Base-by-base conservation (phyloP, 75 land plant genomes). In the Selaginella moellendorffii region DNA sequence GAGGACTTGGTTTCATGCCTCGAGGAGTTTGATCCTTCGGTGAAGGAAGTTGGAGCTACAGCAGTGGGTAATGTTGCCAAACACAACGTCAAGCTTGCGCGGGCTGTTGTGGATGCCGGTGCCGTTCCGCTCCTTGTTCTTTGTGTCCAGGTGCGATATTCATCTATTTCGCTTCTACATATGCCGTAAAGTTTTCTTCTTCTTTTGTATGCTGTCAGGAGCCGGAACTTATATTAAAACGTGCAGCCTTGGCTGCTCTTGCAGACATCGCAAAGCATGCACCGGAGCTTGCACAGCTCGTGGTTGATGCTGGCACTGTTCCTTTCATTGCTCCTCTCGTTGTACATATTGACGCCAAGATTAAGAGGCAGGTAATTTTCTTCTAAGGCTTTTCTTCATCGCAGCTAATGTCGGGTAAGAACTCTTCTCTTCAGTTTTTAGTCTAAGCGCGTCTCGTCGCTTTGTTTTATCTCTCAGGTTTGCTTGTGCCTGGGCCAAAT, bases 181-280 rank as follows among this genome's bases (percentile, higher is more conserved):
- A n/a, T n/a, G n/a, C n/a, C n/a, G n/a, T n/a, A n/a, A n/a, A n/a
- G n/a, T n/a, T n/a, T n/a, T n/a, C n/a, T n/a, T n/a, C n/a, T n/a
- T n/a, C n/a, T n/a, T 66, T 24, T 26, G 17, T 1, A 22, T 24
- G 18, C 8, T 1, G n/a, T 1, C 63, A 74, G 76, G 76, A 74
- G 31, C 42, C 28, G 2, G 76, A 74, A 0, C 24, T 74, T 22
- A 22, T 31, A 36, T 22, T 74, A 19, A 62, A 63, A 31, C 71
- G 76, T 18, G 64, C 71, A n/a, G 24, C 31, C 10, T 26, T 30
- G 10, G 25, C 12, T 5, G 27, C 76, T 0, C 27, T 74, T 17
- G 71, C 71, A 54, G 61, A 74, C 1, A 63, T 74, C 30, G 76
- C 76, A 74, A 74, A 74, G 46, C 76, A 74, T 30, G 29, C 66